phyloP scores from a whole-genome alignment of 768 basidiomycete species.

The Rhizopogon roseolus region DNA sequence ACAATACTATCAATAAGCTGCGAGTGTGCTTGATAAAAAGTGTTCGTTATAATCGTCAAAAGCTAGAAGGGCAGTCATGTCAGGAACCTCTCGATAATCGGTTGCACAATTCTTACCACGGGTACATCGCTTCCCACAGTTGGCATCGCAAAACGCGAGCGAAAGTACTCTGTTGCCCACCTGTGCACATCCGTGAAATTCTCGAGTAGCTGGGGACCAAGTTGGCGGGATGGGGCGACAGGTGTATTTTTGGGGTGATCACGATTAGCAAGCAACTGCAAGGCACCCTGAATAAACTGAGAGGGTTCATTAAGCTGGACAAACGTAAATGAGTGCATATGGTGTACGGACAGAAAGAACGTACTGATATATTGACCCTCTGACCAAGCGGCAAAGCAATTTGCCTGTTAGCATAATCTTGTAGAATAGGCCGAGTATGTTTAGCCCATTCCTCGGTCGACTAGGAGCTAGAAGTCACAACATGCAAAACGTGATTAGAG shows the following conservation, averaged over 20 bases:
- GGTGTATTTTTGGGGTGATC: constrained; percentile 3
- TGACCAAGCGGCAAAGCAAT: constrained; percentile 17
- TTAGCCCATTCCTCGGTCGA: constrained; percentile 14
- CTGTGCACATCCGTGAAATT: constrained; percentile 23
- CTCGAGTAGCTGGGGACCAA: constrained; percentile 26
- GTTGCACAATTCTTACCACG: constrained; percentile 7
- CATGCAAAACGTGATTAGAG: neutral
- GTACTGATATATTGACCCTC: constrained; percentile 21
- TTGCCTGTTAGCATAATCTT: constrained; percentile 25
- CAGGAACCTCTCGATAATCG: neutral
- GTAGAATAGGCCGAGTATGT: constrained; percentile 18
- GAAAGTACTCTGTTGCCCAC: constrained; percentile 25
- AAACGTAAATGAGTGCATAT: constrained; percentile 1
- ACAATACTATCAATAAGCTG: constrained; percentile 23
- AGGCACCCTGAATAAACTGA: constrained; percentile 17
- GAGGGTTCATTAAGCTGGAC: constrained; percentile 19
- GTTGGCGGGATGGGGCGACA: constrained; percentile 12
- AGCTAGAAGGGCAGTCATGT: constrained; percentile 10
- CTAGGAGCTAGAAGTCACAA: constrained; percentile 5
- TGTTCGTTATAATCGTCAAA: constrained; percentile 24
- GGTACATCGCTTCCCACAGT: constrained; percentile 13
- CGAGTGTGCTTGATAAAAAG: constrained; percentile 25
- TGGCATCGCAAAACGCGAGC: constrained; percentile 12
- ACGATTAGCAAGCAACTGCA: constrained; percentile 26
- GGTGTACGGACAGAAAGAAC: neutral